phyloP scores from a whole-genome alignment of 371 early-diverging fungal species.

The Mortierella sp. region DNA sequence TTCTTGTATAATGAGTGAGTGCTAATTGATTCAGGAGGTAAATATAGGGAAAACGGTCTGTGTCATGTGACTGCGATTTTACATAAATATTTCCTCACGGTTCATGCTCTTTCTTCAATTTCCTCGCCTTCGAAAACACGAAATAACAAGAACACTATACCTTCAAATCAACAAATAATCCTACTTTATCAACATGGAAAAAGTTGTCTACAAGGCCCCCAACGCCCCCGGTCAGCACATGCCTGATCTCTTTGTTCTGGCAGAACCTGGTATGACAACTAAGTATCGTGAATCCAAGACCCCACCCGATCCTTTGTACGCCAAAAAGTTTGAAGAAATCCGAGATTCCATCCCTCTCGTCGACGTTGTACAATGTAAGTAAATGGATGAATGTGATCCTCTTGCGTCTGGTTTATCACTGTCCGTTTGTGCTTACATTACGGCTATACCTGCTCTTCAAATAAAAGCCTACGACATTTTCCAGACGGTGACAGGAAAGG shows the following conservation, averaged over 20 bases:
- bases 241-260: conserved; percentile 46
- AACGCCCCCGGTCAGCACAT: conserved; percentile 30
- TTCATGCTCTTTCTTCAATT: no score
- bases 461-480: conserved; percentile 36
- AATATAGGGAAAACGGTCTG: not conserved
- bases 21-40: not conserved
- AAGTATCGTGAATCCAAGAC: conserved; percentile 46
- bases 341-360: conserved; percentile 29
- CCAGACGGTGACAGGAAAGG: conserved; percentile 41
- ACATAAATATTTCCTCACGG: no score
- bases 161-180: no score
- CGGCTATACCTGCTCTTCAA: not conserved
- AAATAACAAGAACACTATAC: no score
- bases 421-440: not conserved
- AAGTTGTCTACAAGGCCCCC: conserved; percentile 49
- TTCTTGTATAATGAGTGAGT: not conserved
- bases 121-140: no score
- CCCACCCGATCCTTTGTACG: conserved; percentile 1
- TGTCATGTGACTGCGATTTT: no score
- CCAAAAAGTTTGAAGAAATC: conserved; percentile 12
- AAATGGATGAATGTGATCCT: not conserved
- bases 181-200: conserved; percentile 26
- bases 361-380: conserved; percentile 50
- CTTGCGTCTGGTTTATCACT: not conserved
- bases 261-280: conserved; percentile 48